Base-by-base conservation (phyloP, 2,329 filamentous ascomycete genomes). In the Arthrobotrys sinensis region DNA sequence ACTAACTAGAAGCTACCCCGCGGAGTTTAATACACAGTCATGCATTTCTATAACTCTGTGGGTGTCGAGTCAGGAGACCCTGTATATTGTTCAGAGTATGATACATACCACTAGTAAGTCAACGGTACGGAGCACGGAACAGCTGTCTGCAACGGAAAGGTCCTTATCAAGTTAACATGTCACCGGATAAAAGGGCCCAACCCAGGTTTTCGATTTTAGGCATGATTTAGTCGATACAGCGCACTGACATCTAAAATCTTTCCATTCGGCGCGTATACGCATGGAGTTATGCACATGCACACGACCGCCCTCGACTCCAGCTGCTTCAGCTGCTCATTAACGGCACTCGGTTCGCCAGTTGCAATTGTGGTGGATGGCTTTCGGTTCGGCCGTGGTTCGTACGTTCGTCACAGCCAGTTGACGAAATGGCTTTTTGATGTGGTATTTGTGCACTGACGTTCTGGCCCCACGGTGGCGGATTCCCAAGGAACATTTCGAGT, bases 241-340 rank as follows among this genome's bases (percentile, higher is more conserved):
- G 53, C 71, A 76, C 63, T 66, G 69, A 73, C 69, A n/a, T 66
- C 48, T 65, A 38, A 72, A 57, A 66, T n/a, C n/a, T n/a, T 70
- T 48, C 45, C 45, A 10, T 60, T 60, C 60, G 60, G 60, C 69
- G 69, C 46, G 21, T 73, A 66, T 36, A 46, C 68, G 28, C 32
- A 48, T 21, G 34, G 14, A 45, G 40, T 69, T 69, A 52, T 46
- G 36, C 64, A 45, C 19, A 21, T 21, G 38, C 34, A 60, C n/a
- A 57, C 14, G 28, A 53, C 24, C 24, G 10, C 28, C 32, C 19
- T 62, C 32, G 14, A 40, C 14, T 65, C 19, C 48, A 65, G 52
- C 21, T 55, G 46, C 36, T 36, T 24, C 50, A 52, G 48, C 48
- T 19, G 36, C n/a, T 6, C 1, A 36, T 57, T 38, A 24, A 19